Conservation (phyloP, 306 rosid species). For the Calophaca sinica region DNA sequence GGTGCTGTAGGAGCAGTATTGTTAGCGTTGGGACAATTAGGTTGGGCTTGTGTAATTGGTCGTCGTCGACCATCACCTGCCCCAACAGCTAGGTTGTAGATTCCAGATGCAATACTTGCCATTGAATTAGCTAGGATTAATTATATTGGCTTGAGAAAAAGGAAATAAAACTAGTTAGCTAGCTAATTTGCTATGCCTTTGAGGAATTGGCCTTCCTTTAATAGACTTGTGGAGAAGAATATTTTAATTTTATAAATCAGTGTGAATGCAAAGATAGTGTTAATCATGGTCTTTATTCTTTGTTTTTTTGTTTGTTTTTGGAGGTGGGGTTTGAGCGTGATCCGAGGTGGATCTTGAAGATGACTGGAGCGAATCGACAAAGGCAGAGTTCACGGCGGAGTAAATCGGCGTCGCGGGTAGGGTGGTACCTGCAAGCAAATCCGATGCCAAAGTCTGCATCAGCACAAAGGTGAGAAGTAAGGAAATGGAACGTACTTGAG, state of each 20-base stretch:
- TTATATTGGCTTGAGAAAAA: background rate
- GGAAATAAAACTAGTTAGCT: background rate
- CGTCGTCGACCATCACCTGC: constrained; percentile 9
- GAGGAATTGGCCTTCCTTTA: constrained; percentile 32
- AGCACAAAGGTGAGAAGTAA: no score
- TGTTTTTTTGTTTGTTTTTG: no score
- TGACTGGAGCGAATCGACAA: no score
- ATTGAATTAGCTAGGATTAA: constrained; percentile 9
- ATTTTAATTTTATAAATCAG: background rate
- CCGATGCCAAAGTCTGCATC: no score
- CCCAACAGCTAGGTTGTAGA: constrained; percentile 45
- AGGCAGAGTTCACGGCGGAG: no score
- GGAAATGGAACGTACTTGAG: no score
- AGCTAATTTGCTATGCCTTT: background rate
- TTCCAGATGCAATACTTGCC: constrained; percentile 52
- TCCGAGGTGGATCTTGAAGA: no score
- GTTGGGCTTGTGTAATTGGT: background rate
- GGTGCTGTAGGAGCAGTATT: background rate
- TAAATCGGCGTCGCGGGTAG: no score
- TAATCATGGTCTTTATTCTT: no score
- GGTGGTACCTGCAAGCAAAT: no score
- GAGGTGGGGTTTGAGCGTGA: no score
- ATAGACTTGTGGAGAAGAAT: constrained; percentile 31
- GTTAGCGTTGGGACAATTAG: constrained; percentile 18
- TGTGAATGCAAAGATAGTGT: constrained; percentile 40